phyloP scores from a whole-genome alignment of 192 early-diverging fungal genomes.

The Backusella luteola region DNA sequence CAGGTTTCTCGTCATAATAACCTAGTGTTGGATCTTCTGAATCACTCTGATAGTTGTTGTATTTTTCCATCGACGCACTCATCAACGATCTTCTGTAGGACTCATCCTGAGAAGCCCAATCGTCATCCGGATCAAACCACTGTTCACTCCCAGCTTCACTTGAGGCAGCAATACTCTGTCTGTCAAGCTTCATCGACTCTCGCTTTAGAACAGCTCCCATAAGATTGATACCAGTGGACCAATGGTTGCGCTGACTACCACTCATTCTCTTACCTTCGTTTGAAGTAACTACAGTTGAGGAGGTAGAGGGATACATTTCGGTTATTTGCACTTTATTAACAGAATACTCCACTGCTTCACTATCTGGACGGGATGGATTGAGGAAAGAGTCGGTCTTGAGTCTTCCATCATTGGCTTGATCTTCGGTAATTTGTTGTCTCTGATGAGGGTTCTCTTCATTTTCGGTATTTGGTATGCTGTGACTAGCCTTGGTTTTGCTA shows the following conservation, averaged over 20 bases:
- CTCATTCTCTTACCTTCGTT: constrained; percentile 6
- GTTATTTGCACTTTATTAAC: constrained; percentile 1
- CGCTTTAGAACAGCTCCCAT: constrained; percentile 7
- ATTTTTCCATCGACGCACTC: background rate
- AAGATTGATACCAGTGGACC: constrained; percentile 14
- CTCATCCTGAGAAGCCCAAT: constrained; percentile 15
- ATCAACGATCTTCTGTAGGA: background rate
- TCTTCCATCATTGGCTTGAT: background rate
- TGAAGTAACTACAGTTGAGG: background rate
- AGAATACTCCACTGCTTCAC: background rate
- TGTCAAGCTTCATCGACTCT: background rate
- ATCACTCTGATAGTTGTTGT: background rate
- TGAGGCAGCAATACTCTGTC: constrained; percentile 3
- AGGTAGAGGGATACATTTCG: background rate
- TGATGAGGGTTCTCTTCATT: constrained; percentile 1
- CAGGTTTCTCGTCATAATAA: background rate
- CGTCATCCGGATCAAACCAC: constrained; percentile 21
- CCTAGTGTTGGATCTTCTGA: background rate
- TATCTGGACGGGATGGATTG: background rate
- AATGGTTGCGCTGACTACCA: constrained; percentile 18
- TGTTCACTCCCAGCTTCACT: constrained; percentile 24
- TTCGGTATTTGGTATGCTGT: background rate
- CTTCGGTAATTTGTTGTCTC: background rate
- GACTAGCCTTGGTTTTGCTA: background rate
- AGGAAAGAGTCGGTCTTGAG: background rate